These are phyloP conservation scores for Penicillium ochrochloron DNA, from an alignment of 495 filamentous ascomycete genomes.

Conservation along the genomic window DNA sequence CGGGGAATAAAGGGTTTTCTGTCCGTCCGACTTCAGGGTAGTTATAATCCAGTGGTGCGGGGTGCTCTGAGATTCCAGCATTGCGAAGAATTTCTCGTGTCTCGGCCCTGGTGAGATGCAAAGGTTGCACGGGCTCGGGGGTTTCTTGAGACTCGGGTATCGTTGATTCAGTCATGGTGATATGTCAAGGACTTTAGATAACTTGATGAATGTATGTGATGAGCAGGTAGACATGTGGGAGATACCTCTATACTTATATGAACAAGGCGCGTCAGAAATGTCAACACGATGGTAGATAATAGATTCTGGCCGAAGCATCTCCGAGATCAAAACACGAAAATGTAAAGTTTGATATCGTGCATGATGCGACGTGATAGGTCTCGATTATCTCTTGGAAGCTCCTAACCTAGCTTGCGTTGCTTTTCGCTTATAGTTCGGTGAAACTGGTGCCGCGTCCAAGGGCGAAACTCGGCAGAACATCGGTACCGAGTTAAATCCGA, in stretches of 20 bases:
- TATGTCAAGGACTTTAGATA: not conserved
- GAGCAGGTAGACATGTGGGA: not conserved
- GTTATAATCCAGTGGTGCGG: conserved; percentile 33
- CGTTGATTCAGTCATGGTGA: conserved; percentile 7
- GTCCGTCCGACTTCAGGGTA: conserved; percentile 33
- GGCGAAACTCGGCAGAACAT: conserved; percentile 17
- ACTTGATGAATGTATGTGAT: not conserved
- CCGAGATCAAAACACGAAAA: conserved; percentile 16
- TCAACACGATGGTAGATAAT: not conserved
- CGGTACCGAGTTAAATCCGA: conserved; percentile 27
- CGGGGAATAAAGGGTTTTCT: conserved; percentile 33
- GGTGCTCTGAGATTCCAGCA: conserved; percentile 26
- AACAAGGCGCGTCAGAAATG: not conserved
- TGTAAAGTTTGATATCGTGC: not conserved
- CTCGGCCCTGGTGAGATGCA: conserved; percentile 17
- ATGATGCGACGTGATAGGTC: conserved; percentile 8
- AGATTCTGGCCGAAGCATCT: conserved; percentile 23
- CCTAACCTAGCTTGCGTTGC: not conserved
- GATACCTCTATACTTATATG: conserved; percentile 19
- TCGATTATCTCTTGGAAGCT: not conserved
- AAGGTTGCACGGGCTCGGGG: not conserved
- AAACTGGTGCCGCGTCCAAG: not conserved
- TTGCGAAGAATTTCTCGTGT: conserved; percentile 30
- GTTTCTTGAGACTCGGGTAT: conserved; percentile 14
- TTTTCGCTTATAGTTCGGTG: conserved; percentile 14